Conservation (phyloP, 345 rosid species). For the Trapa incisa region DNA sequence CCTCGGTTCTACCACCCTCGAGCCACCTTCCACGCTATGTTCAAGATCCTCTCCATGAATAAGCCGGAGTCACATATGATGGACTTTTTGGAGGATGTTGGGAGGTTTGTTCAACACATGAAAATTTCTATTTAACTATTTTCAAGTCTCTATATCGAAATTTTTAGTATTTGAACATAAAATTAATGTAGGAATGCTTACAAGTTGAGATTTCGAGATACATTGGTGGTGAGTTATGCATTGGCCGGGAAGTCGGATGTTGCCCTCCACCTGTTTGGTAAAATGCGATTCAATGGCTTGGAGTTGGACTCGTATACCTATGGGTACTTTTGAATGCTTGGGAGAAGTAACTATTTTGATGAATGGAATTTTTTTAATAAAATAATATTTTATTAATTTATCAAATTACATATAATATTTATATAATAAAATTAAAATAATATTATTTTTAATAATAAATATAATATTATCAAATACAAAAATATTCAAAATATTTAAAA, state of each 20-base stretch:
- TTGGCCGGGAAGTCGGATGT: constrained; percentile 51
- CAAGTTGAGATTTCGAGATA: constrained; percentile 28
- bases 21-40: constrained; percentile 50
- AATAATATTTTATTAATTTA: no score
- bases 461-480: no score
- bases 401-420: no score
- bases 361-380: background rate
- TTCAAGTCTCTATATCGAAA: background rate
- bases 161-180: background rate
- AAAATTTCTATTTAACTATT: background rate
- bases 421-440: no score
- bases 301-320: constrained; percentile 58
- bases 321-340: constrained; percentile 60
- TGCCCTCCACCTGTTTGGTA: constrained; percentile 66
- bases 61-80: constrained; percentile 29
- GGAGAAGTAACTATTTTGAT: constrained; percentile 48
- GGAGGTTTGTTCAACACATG: constrained; percentile 1
- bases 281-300: constrained; percentile 59
- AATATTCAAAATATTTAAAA: no score
- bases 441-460: no score
- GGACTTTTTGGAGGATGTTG: constrained; percentile 32
- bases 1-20: constrained; percentile 50
- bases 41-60: constrained; percentile 48
- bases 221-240: constrained; percentile 65
- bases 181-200: constrained; percentile 5